Percentiles rank a stretch among this genome's conserved stretches.
phyloP scores from a whole-genome alignment of 257 asterid species.

The Jacaranda mimosifolia region DNA sequence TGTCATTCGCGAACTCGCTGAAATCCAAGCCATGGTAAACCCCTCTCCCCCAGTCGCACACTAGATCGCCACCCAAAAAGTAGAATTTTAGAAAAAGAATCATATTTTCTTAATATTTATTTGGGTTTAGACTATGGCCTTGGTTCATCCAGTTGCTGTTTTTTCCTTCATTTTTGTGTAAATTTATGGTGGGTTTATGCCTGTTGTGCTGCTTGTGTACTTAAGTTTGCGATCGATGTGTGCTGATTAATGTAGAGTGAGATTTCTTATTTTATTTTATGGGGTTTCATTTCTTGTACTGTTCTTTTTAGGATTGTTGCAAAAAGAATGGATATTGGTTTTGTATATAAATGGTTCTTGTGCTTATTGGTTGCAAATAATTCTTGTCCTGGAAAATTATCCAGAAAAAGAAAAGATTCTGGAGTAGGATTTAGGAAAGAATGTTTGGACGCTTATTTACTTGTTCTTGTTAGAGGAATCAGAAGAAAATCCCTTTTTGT shows the following conservation, averaged over 20 bases:
- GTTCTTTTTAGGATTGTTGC: background rate
- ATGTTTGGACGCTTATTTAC: background rate
- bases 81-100: background rate
- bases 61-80: background rate
- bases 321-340: background rate
- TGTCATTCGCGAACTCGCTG: constrained; percentile 37
- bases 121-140: background rate
- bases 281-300: background rate
- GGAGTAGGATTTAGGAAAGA: background rate
- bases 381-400: background rate
- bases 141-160: background rate
- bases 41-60: background rate
- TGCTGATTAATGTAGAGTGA: background rate
- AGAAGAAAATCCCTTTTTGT: background rate
- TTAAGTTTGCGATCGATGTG: constrained; percentile 22
- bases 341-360: background rate
- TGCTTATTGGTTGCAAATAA: background rate
- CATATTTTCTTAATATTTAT: background rate
- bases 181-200: background rate
- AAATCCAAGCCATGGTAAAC: constrained; percentile 40
- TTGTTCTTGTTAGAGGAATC: constrained; percentile 18
- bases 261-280: constrained; percentile 1
- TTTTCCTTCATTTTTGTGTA: background rate
- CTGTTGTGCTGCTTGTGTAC: background rate
- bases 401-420: background rate